Percentiles rank a stretch among this genome's conserved stretches.
phyloP scores from a whole-genome alignment of 2,329 filamentous ascomycete species.

The Nigrospora osmanthi region DNA sequence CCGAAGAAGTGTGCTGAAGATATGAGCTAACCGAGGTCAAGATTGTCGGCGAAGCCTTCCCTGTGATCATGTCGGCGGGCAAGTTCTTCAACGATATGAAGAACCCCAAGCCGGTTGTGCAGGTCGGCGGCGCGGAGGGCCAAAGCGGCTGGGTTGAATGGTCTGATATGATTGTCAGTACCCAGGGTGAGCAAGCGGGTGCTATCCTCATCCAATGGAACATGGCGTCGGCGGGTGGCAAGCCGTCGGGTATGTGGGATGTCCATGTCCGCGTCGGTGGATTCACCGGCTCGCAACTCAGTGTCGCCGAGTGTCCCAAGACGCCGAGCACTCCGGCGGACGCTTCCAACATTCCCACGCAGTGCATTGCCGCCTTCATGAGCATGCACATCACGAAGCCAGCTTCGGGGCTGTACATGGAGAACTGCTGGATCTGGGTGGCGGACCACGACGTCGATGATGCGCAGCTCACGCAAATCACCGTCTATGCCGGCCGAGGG shows the following conservation, averaged over 20 bases:
- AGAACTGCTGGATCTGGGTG: conserved; percentile 36
- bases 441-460: conserved; percentile 45
- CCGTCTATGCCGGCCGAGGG: conserved; percentile 40
- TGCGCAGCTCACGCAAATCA: conserved; percentile 32
- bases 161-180: conserved; percentile 55
- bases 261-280: conserved; percentile 71
- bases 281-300: conserved; percentile 60
- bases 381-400: conserved; percentile 31
- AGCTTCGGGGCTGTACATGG: conserved; percentile 29
- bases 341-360: conserved; percentile 10
- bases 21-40: not conserved
- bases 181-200: conserved; percentile 49
- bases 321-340: conserved; percentile 19
- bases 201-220: conserved; percentile 61
- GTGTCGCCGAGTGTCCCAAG: conserved; percentile 54
- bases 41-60: conserved; percentile 53
- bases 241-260: conserved; percentile 60
- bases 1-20: not conserved
- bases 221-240: conserved; percentile 23
- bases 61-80: conserved; percentile 44
- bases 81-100: conserved; percentile 38
- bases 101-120: conserved; percentile 47
- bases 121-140: conserved; percentile 44
- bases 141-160: conserved; percentile 53
- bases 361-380: conserved; percentile 34